Evolutionary conservation across 163 green algal genomes (phyloP).

Genomic region (Smithsoniella earleae): DNA sequence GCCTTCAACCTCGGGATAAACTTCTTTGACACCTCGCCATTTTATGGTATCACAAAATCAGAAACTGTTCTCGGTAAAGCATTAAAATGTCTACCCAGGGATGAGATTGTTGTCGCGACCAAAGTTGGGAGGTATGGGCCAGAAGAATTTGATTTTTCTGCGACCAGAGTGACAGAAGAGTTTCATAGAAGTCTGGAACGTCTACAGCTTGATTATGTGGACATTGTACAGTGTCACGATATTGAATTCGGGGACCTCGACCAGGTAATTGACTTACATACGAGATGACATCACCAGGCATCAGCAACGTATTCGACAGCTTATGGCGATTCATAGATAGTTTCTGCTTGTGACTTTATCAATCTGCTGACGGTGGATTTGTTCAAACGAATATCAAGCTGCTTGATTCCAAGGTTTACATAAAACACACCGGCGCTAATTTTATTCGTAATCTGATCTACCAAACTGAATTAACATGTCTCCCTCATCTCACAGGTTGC

Average conservation of each 20-base stretch:
- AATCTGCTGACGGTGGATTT: no score
- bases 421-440: no score
- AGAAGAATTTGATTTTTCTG: slow-evolving; percentile 72
- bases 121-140: slow-evolving; percentile 82
- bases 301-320: no score
- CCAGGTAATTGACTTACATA: no score
- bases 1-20: slow-evolving; percentile 82
- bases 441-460: no score
- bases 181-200: slow-evolving; percentile 68
- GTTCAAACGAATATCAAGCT: no score
- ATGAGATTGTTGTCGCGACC: slow-evolving; percentile 72
- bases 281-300: no score
- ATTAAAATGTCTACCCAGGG: slow-evolving; percentile 63
- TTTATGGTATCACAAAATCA: slow-evolving; percentile 72
- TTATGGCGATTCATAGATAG: no score
- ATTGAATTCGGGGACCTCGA: slow-evolving; percentile 86
- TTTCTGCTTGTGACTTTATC: no score
- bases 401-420: no score
- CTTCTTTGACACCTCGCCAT: slow-evolving; percentile 90
- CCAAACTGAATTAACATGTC: no score
- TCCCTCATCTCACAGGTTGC: slow-evolving; percentile 74
- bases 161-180: slow-evolving; percentile 55
- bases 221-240: slow-evolving; percentile 90
- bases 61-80: slow-evolving; percentile 70
- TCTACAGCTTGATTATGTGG: slow-evolving; percentile 69